Conservation (phyloP, 2,329 filamentous ascomycete genomes). For the Tolypocladium tropicale region DNA sequence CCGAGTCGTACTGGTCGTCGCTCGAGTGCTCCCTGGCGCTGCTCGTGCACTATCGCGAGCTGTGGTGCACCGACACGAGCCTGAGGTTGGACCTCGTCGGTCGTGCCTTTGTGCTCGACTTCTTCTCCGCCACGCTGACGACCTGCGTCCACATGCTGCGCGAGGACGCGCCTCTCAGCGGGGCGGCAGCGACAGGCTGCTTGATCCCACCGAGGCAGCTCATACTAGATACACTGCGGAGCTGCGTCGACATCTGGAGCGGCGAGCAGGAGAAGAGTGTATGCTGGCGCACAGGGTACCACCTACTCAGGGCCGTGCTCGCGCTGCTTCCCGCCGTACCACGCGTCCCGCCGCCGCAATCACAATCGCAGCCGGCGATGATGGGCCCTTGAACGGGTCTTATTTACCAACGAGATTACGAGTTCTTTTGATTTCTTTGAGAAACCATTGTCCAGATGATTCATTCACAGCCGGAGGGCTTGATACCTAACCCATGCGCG, state of each 20-base stretch:
- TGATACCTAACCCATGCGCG: too few relatives aligned
- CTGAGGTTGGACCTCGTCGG: slow-evolving; percentile 20
- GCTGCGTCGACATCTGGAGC: slow-evolving; percentile 25
- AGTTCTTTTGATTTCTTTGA: neutral
- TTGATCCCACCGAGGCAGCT: slow-evolving; percentile 23
- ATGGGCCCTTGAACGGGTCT: neutral
- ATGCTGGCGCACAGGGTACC: slow-evolving; percentile 22
- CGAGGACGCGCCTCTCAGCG: slow-evolving; percentile 21
- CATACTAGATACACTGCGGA: slow-evolving; percentile 21
- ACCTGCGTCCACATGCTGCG: slow-evolving; percentile 23
- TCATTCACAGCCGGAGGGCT: too few relatives aligned
- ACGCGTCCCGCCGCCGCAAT: neutral
- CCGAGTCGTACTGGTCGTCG: slow-evolving; percentile 26
- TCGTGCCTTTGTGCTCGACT: slow-evolving; percentile 22
- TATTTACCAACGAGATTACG: neutral
- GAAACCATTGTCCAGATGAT: neutral
- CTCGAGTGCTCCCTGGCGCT: slow-evolving; percentile 25
- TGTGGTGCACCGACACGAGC: slow-evolving; percentile 17
- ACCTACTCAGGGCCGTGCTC: slow-evolving; percentile 16
- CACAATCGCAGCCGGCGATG: neutral
- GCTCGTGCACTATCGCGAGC: slow-evolving; percentile 23
- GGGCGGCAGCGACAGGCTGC: slow-evolving; percentile 13
- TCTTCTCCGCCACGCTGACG: slow-evolving; percentile 24
- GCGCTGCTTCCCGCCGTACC: slow-evolving; percentile 1
- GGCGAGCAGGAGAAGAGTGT: slow-evolving; percentile 23